phyloP scores from a whole-genome alignment of 768 basidiomycete genomes.

The Russula brevipes region DNA sequence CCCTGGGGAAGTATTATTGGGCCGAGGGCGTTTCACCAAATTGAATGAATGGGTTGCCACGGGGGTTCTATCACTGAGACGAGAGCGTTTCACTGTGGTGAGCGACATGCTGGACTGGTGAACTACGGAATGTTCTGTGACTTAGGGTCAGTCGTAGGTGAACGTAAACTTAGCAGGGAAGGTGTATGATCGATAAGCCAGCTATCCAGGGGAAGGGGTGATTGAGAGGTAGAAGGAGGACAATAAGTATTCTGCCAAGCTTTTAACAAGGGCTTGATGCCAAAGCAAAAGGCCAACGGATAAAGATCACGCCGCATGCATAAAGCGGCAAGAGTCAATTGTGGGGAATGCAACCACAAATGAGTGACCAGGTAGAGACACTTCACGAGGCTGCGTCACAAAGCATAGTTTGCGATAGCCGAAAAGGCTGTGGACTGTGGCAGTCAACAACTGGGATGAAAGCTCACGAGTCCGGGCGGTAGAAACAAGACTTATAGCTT shows the following conservation, averaged over 20 bases:
- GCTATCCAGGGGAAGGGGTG: neutral
- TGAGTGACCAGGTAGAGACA: neutral
- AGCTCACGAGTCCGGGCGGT: neutral
- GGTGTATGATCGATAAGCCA: neutral
- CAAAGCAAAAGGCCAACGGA: neutral
- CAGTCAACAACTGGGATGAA: neutral
- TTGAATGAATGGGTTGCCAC: neutral
- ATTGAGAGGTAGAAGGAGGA: neutral
- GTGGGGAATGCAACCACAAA: neutral
- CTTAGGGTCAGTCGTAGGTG: neutral
- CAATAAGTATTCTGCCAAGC: neutral
- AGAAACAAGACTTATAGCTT: neutral
- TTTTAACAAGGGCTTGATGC: slow-evolving; percentile 6
- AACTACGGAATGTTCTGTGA: neutral
- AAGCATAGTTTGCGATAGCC: neutral
- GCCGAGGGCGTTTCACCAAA: slow-evolving; percentile 1
- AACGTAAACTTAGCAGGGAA: neutral
- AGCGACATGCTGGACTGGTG: slow-evolving; percentile 2
- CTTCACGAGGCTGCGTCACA: neutral
- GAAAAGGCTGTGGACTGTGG: slow-evolving; percentile 10
- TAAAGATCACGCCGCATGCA: neutral
- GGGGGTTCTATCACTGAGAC: neutral
- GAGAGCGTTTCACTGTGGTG: neutral
- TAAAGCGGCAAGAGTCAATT: neutral
- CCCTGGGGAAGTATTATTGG: neutral